phyloP scores from a whole-genome alignment of 2,329 filamentous ascomycete genomes.

The Fusarium mexicanum region DNA sequence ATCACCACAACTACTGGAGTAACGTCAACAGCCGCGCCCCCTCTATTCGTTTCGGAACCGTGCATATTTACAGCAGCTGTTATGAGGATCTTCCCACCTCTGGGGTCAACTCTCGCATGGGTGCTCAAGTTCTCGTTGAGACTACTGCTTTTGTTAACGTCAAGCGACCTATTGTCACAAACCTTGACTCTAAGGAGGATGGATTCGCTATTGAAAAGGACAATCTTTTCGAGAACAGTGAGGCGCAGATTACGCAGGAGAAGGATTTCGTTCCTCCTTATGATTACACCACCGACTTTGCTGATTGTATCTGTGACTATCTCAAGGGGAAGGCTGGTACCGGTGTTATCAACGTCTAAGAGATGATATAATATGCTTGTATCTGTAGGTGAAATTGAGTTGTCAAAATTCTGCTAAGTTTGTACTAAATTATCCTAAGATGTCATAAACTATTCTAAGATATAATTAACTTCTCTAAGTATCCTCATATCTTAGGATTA shows the following conservation, averaged over 20 bases:
- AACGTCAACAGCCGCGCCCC: slow-evolving; percentile 64
- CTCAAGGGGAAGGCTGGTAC: slow-evolving; percentile 41
- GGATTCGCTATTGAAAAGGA: slow-evolving; percentile 56
- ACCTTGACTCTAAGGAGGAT: slow-evolving; percentile 56
- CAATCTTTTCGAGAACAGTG: slow-evolving; percentile 55
- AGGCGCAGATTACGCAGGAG: slow-evolving; percentile 47
- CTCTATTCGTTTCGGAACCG: slow-evolving; percentile 66
- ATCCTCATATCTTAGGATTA: too few species aligned
- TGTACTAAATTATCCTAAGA: background rate
- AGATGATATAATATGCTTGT: fast-evolving
- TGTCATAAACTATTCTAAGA: background rate
- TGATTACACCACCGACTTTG: slow-evolving; percentile 45
- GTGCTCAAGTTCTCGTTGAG: slow-evolving; percentile 63
- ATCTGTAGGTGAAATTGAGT: fast-evolving
- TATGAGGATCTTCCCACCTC: slow-evolving; percentile 55
- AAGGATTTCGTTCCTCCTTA: slow-evolving; percentile 48
- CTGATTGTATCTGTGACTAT: slow-evolving; percentile 37
- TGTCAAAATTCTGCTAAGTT: background rate
- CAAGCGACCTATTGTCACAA: slow-evolving; percentile 52
- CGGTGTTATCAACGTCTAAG: slow-evolving; percentile 4
- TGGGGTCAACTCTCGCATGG: slow-evolving; percentile 63
- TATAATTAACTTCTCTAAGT: background rate
- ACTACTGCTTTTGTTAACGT: slow-evolving; percentile 58
- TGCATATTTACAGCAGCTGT: slow-evolving; percentile 65
- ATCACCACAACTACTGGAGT: slow-evolving; percentile 64